These are phyloP conservation scores for Talaromyces atroroseus DNA, from an alignment of 2,329 filamentous ascomycete genomes.

Conservation along the genomic window DNA sequence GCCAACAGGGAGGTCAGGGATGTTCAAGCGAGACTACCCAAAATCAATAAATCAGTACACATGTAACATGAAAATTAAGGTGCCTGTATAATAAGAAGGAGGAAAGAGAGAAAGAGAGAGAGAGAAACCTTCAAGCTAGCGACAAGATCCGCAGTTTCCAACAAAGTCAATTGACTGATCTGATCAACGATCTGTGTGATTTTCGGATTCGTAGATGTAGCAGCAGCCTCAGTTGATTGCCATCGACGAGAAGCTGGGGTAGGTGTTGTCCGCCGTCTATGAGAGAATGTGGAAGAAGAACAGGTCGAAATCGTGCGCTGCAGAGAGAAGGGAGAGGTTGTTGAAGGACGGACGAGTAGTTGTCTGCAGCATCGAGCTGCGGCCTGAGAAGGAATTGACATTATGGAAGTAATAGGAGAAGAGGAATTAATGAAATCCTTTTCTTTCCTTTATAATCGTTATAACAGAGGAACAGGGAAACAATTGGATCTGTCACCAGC, in stretches of 20 bases:
- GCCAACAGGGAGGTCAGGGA: conserved; percentile 93
- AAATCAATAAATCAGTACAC: background rate
- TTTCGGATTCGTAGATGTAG: conserved; percentile 70
- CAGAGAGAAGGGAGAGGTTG: conserved; percentile 27
- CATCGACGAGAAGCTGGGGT: conserved; percentile 59
- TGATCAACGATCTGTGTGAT: conserved; percentile 93
- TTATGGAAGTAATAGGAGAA: conserved; percentile 20
- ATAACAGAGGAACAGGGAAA: conserved; percentile 12
- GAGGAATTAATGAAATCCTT: background rate
- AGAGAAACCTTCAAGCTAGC: conserved; percentile 77
- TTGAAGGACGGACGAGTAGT: conserved; percentile 35
- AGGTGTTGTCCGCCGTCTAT: conserved; percentile 26
- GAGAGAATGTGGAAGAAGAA: conserved; percentile 30
- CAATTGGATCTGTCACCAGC: background rate
- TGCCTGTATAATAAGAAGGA: background rate
- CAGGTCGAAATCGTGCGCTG: conserved; percentile 25
- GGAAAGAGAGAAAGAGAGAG: background rate
- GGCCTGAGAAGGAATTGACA: conserved; percentile 37
- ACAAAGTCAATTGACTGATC: conserved; percentile 93
- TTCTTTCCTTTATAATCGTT: conserved; percentile 5
- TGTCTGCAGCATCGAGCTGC: conserved; percentile 41
- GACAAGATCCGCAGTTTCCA: conserved; percentile 96
- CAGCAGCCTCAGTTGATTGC: conserved; percentile 70
- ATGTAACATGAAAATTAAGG: background rate
- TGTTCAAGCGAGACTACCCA: conserved; percentile 79